Conservation (phyloP, 2,329 filamentous ascomycete species). For the Fusarium siculi region DNA sequence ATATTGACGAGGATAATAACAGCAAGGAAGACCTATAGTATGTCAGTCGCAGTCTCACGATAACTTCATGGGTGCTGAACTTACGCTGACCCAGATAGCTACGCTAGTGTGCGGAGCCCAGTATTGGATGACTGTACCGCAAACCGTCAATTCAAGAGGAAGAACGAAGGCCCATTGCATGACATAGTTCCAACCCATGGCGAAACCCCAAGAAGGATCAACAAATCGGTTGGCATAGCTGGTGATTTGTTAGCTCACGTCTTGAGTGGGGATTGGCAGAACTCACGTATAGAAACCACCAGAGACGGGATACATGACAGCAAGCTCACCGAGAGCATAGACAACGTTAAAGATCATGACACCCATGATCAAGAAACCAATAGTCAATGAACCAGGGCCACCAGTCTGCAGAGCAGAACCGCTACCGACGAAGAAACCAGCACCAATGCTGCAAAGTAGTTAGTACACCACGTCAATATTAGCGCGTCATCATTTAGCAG, state of each 20-base stretch:
- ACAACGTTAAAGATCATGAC: conserved; percentile 71
- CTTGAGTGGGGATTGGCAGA: rapidly evolving
- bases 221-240: conserved; percentile 65
- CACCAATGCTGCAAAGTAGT: conserved; percentile 57
- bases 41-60: not conserved
- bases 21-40: conserved; percentile 58
- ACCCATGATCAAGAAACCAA: conserved; percentile 66
- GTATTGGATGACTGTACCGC: conserved; percentile 59
- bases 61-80: not conserved
- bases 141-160: conserved; percentile 61
- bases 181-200: conserved; percentile 62
- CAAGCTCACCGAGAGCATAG: conserved; percentile 68
- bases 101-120: conserved; percentile 58
- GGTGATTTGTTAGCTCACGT: not conserved
- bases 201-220: conserved; percentile 60
- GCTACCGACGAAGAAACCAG: conserved; percentile 71
- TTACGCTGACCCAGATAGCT: conserved; percentile 63
- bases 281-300: conserved; percentile 65
- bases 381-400: conserved; percentile 54
- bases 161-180: conserved; percentile 58
- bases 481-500: not conserved
- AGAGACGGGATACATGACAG: conserved; percentile 55
- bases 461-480: not conserved
- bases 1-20: conserved; percentile 64
- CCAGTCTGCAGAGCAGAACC: conserved; percentile 53